Evolutionary conservation across 768 basidiomycete species (phyloP).

Genomic region (Boletus subcaerulescens): DNA sequence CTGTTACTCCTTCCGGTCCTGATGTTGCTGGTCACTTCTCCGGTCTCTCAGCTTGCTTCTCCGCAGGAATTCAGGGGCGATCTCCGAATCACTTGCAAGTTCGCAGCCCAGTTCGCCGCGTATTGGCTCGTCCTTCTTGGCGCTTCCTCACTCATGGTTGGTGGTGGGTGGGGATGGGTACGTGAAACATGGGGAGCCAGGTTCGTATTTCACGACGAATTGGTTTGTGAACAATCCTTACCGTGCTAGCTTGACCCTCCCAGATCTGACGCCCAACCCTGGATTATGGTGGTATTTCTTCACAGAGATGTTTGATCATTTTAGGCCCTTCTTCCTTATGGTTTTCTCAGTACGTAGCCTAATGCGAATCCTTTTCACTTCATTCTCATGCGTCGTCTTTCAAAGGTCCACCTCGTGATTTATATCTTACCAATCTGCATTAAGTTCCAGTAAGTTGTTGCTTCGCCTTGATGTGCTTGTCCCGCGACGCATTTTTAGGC

Average conservation of each 20-base stretch:
- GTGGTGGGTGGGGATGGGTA: slow-evolving; percentile 68
- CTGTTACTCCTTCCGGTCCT: slow-evolving; percentile 65
- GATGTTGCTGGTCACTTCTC: slow-evolving; percentile 58
- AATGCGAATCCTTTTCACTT: not conserved
- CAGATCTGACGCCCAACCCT: slow-evolving; percentile 90
- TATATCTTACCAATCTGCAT: slow-evolving; percentile 84
- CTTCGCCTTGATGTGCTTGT: not conserved
- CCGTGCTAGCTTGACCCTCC: slow-evolving; percentile 62
- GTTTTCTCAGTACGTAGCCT: slow-evolving; percentile 73
- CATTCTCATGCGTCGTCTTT: not conserved
- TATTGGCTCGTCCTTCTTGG: slow-evolving; percentile 47
- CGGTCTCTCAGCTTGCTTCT: slow-evolving; percentile 65
- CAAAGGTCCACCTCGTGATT: slow-evolving; percentile 76
- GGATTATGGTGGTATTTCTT: slow-evolving; percentile 99
- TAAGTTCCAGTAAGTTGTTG: slow-evolving; percentile 69
- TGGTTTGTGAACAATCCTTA: not conserved
- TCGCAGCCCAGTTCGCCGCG: slow-evolving; percentile 44
- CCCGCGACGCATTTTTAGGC: slow-evolving; percentile 39
- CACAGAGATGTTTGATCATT: slow-evolving; percentile 99
- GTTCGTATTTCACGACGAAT: slow-evolving; percentile 37
- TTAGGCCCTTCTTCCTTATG: slow-evolving; percentile 92
- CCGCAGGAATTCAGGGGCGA: slow-evolving; percentile 38
- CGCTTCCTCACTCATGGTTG: slow-evolving; percentile 51
- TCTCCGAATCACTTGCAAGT: slow-evolving; percentile 19
- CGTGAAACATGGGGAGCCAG: slow-evolving; percentile 81